These are phyloP conservation scores for Fusarium multiceps DNA, from an alignment of 2,329 filamentous ascomycete genomes.

Conservation along the genomic window DNA sequence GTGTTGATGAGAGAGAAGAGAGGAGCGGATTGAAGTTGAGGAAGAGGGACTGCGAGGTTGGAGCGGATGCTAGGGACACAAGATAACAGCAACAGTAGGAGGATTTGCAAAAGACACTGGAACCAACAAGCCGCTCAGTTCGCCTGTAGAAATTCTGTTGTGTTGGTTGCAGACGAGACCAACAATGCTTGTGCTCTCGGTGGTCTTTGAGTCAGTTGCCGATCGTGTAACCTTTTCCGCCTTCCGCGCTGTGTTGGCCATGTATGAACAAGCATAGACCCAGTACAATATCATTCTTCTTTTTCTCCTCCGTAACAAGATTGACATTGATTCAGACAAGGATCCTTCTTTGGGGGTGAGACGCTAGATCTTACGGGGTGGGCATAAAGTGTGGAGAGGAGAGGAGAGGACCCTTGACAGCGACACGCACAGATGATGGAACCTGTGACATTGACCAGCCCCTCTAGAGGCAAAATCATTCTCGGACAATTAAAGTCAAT, in stretches of 20 bases:
- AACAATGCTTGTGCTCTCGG: background rate
- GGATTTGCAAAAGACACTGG: background rate
- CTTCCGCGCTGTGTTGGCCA: background rate
- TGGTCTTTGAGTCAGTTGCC: background rate
- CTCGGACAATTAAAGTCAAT: background rate
- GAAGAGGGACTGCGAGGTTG: background rate
- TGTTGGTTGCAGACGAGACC: background rate
- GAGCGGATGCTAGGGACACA: background rate
- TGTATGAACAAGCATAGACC: constrained; percentile 1
- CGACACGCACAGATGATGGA: constrained; percentile 1
- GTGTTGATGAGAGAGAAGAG: background rate
- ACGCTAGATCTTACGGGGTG: constrained; percentile 24
- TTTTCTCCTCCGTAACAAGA: background rate
- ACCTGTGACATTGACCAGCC: background rate
- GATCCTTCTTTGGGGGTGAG: background rate
- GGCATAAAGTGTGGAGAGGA: background rate
- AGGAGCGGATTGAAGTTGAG: background rate
- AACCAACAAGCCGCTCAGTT: constrained; percentile 15
- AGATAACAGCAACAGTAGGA: background rate
- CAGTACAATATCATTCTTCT: background rate
- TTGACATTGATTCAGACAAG: background rate
- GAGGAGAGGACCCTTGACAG: background rate
- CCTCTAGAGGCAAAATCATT: background rate
- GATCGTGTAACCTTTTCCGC: background rate
- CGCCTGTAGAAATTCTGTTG: background rate